Evolutionary conservation across 2,329 filamentous ascomycete species (phyloP).

Genomic region (Ophiostoma sp.): DNA sequence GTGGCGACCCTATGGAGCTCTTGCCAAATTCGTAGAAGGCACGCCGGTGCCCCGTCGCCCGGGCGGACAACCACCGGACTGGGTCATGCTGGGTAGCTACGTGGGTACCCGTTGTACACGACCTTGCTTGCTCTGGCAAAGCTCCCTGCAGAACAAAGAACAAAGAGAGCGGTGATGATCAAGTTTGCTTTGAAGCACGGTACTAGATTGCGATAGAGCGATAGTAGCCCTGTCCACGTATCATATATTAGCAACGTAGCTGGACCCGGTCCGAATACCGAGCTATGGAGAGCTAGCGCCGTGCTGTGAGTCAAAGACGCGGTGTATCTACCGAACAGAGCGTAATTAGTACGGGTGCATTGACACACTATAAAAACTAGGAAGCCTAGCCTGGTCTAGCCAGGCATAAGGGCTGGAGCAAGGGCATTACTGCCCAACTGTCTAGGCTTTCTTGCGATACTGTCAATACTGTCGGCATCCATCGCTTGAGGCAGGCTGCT

Average conservation of each 20-base stretch:
- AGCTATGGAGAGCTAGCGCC: conserved; percentile 5
- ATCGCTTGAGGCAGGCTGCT: too few species aligned
- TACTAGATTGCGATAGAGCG: not conserved
- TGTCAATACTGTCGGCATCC: too few species aligned
- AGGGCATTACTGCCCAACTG: too few species aligned
- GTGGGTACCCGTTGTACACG: not conserved
- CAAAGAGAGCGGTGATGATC: conserved; percentile 9
- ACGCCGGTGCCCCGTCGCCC: not conserved
- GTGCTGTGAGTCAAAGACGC: conserved; percentile 8
- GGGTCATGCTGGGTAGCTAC: not conserved
- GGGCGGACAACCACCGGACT: conserved; percentile 10
- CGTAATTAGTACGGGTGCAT: not conserved
- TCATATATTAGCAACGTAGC: not conserved
- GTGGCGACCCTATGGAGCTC: conserved; percentile 10
- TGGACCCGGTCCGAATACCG: not conserved
- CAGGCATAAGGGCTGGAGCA: too few species aligned
- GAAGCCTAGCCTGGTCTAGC: too few species aligned
- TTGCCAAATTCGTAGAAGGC: not conserved
- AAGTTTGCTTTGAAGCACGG: conserved; percentile 5
- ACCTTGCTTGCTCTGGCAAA: not conserved
- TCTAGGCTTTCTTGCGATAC: too few species aligned
- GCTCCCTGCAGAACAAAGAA: conserved; percentile 5
- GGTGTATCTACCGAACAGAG: conserved; percentile 6
- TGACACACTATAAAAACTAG: not conserved
- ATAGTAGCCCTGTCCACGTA: not conserved